A percentile compares a stretch with the other conserved stretches of the same genome.
phyloP scores from a whole-genome alignment of 306 rosid species.

The Canavalia gladiata region DNA sequence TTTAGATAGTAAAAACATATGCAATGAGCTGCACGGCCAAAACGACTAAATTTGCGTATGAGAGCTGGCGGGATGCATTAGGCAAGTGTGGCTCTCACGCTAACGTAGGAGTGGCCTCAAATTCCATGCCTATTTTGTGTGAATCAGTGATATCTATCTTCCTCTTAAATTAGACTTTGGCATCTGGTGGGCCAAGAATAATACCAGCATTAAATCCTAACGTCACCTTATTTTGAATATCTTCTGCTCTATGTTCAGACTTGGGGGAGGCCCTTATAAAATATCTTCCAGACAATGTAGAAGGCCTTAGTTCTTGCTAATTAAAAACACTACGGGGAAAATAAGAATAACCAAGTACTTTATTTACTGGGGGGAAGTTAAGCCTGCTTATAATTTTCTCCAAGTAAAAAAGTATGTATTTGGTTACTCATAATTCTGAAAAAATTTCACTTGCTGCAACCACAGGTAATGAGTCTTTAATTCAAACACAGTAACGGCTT shows the following conservation, averaged over 20 bases:
- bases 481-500: too few relatives aligned
- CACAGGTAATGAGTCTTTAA: too few relatives aligned
- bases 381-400: too few relatives aligned
- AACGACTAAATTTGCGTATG: not conserved
- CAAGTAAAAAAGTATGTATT: too few relatives aligned
- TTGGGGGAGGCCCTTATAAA: not conserved
- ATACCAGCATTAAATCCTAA: not conserved
- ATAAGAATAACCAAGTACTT: not conserved
- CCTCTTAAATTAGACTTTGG: too few relatives aligned
- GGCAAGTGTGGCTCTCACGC: not conserved
- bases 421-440: too few relatives aligned
- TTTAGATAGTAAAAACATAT: not conserved
- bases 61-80: not conserved
- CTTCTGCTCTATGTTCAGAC: not conserved
- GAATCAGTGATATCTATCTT: not conserved
- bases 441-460: too few relatives aligned
- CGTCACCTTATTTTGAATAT: not conserved
- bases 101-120: too few relatives aligned
- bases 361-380: too few relatives aligned
- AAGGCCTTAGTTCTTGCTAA: not conserved
- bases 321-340: not conserved
- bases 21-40: not conserved
- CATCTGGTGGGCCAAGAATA: slow-evolving; percentile 1
- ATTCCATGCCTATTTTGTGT: not conserved
- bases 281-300: not conserved